Conservation (phyloP, 306 rosid genomes). For the Begonia fuchsioides region DNA sequence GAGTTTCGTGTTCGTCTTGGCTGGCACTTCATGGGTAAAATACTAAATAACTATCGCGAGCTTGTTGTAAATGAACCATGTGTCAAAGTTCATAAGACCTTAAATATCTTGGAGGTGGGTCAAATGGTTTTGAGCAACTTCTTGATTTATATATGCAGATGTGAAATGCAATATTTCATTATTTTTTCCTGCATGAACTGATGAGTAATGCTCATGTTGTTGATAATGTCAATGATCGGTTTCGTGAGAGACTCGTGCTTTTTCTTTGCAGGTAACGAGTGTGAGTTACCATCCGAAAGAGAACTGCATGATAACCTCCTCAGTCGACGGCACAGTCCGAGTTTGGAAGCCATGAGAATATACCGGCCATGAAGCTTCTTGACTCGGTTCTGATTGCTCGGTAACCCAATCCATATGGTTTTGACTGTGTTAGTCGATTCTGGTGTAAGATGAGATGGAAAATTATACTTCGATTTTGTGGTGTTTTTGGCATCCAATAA, state of each 20-base stretch:
- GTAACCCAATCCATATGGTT: too few species aligned
- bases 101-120: not conserved
- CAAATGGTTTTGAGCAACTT: not conserved
- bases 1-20: too few species aligned
- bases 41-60: too few species aligned
- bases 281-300: conserved; percentile 84
- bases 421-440: too few species aligned
- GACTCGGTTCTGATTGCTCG: not conserved
- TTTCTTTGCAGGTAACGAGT: conserved; percentile 58
- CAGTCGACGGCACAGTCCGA: conserved; percentile 59
- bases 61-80: too few species aligned
- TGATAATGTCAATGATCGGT: not conserved
- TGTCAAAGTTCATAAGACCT: too few species aligned
- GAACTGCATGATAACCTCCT: conserved; percentile 60
- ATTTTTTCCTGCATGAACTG: not conserved
- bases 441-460: too few species aligned
- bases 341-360: conserved; percentile 60
- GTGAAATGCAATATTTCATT: not conserved
- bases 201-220: not conserved
- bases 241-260: not conserved
- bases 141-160: not conserved
- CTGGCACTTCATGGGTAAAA: too few species aligned
- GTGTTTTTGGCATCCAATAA: too few species aligned
- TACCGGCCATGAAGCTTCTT: conserved; percentile 8
- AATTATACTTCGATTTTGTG: too few species aligned